Conservation (phyloP, 2,329 filamentous ascomycete species). For the Calonectria leucothoes region DNA sequence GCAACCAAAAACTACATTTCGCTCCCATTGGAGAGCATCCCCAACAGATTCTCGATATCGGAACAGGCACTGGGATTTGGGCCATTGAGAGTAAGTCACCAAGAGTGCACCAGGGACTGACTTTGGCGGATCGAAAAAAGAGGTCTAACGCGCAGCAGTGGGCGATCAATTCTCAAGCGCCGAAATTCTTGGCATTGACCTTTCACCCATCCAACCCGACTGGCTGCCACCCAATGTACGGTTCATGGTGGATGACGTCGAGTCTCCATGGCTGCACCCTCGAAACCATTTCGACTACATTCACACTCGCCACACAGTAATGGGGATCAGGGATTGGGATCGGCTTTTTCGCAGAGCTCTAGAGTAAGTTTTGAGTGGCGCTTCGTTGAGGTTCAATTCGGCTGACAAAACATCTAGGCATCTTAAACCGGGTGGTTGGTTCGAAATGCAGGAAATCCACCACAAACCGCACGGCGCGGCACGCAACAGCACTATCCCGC, state of each 20-base stretch:
- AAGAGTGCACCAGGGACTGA: not conserved
- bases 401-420: constrained; percentile 49
- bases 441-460: constrained; percentile 66
- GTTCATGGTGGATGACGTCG: constrained; percentile 69
- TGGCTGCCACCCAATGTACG: constrained; percentile 67
- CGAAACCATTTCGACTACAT: constrained; percentile 69
- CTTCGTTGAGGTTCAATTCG: not conserved
- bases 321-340: constrained; percentile 68
- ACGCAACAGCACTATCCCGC: constrained; percentile 49
- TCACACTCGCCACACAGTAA: constrained; percentile 67
- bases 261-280: constrained; percentile 67
- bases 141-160: constrained; percentile 50
- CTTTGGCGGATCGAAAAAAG: not conserved
- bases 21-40: constrained; percentile 61
- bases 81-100: constrained; percentile 61
- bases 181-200: constrained; percentile 57
- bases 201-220: constrained; percentile 62
- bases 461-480: constrained; percentile 60
- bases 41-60: constrained; percentile 66
- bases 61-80: constrained; percentile 70
- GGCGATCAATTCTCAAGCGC: constrained; percentile 57
- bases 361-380: constrained; percentile 26
- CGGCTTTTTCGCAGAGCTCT: constrained; percentile 53
- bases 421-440: constrained; percentile 65
- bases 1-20: constrained; percentile 61